Evolutionary conservation across 352 stramenopile genomes (phyloP).

Genomic region (Pythium rishiriense): DNA sequence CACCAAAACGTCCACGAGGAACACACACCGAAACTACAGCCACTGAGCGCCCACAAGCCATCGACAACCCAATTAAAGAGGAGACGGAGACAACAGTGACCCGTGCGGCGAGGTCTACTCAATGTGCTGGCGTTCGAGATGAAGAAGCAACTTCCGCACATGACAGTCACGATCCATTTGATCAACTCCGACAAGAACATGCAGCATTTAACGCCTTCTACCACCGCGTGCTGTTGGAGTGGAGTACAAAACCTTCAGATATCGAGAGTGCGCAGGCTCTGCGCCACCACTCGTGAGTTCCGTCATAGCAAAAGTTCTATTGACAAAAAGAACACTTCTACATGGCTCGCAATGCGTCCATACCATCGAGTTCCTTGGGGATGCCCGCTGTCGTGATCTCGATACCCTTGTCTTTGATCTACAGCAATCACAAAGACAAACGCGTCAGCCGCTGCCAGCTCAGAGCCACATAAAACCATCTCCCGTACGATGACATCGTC

Average conservation of each 20-base stretch:
- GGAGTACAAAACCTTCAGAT: conserved; percentile 38
- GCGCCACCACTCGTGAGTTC: neutral
- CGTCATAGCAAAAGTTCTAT: conserved; percentile 4
- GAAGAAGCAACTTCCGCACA: neutral
- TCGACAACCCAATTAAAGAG: neutral
- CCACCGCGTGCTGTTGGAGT: conserved; percentile 47
- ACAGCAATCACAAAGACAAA: conserved; percentile 9
- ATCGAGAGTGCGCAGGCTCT: conserved; percentile 2
- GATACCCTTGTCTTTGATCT: conserved; percentile 78
- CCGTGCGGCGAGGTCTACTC: no score
- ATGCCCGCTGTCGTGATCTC: conserved; percentile 70
- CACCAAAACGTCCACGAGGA: neutral
- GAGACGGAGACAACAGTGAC: neutral
- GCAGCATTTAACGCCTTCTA: conserved; percentile 47
- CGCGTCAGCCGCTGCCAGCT: neutral
- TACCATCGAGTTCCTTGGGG: conserved; percentile 69
- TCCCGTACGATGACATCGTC: conserved; percentile 81
- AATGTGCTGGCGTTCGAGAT: neutral
- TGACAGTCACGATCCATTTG: conserved; percentile 1
- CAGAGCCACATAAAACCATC: neutral
- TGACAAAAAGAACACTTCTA: conserved; percentile 21
- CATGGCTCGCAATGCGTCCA: conserved; percentile 54
- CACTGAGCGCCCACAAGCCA: no score
- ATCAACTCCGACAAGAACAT: conserved; percentile 34
- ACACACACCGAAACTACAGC: neutral